Conservation (phyloP, 208 protist genomes). For the Leishmania arabica region DNA sequence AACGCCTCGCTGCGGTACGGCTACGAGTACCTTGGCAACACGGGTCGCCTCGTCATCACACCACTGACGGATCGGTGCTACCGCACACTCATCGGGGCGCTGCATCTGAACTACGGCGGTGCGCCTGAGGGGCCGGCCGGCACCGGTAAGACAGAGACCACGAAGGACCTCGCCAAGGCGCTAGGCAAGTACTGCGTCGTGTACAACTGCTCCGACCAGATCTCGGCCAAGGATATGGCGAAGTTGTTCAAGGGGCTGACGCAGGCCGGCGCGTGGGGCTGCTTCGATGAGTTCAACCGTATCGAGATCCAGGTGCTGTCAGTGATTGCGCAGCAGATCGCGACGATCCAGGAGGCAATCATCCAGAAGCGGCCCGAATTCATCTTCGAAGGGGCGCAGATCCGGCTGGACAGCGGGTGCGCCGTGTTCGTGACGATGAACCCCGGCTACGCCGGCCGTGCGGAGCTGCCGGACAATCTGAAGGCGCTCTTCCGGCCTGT, state of each 20-base stretch:
- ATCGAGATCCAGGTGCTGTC: conserved; percentile 98
- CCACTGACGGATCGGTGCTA: conserved; percentile 96
- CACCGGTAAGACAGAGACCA: conserved; percentile 99
- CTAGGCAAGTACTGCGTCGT: conserved; percentile 97
- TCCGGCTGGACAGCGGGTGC: conserved; percentile 92
- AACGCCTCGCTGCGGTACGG: conserved; percentile 93
- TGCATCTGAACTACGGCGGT: conserved; percentile 97
- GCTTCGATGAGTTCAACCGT: conserved; percentile 98
- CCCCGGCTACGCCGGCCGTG: conserved; percentile 97
- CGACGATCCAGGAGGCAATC: conserved; percentile 95
- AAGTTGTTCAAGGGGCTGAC: conserved; percentile 97
- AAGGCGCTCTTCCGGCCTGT: conserved; percentile 99
- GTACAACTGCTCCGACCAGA: conserved; percentile 98
- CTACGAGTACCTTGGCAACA: conserved; percentile 98
- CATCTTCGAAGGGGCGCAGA: conserved; percentile 94
- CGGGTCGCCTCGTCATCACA: conserved; percentile 96
- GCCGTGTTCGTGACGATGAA: conserved; percentile 99
- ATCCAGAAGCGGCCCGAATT: conserved; percentile 88
- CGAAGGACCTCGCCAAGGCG: conserved; percentile 97
- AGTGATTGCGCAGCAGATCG: conserved; percentile 97
- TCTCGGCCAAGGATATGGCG: conserved; percentile 96
- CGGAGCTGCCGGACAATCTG: conserved; percentile 98
- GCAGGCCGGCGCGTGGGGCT: conserved; percentile 95
- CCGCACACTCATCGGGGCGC: conserved; percentile 96
- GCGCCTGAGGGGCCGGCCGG: conserved; percentile 97